These are phyloP conservation scores for Hypoxylon subgilvum DNA, from an alignment of 495 filamentous ascomycete species.

Conservation along the genomic window DNA sequence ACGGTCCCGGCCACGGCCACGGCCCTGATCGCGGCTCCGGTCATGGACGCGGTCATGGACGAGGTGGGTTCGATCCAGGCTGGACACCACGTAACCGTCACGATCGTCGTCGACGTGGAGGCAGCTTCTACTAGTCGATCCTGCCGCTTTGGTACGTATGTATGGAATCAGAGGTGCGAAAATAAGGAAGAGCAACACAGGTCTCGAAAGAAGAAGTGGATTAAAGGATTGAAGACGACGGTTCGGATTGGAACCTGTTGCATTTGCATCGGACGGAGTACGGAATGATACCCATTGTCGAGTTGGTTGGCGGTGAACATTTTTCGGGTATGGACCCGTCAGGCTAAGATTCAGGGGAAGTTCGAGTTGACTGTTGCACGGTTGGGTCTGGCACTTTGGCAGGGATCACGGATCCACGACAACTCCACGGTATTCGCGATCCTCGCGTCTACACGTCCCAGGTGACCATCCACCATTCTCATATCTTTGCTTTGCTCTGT, in stretches of 20 bases:
- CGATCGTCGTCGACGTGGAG: constrained; percentile 38
- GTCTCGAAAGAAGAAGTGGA: too few relatives aligned
- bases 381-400: too few relatives aligned
- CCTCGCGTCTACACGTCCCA: too few relatives aligned
- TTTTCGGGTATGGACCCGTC: too few relatives aligned
- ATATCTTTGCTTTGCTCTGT: too few relatives aligned
- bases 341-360: too few relatives aligned
- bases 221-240: neutral
- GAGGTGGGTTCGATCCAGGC: constrained; percentile 34
- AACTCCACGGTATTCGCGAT: too few relatives aligned
- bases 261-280: constrained; percentile 29
- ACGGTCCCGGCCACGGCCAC: constrained; percentile 36
- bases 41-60: constrained; percentile 35
- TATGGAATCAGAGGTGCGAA: neutral
- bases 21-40: constrained; percentile 33
- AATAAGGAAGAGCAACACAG: neutral
- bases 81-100: constrained; percentile 33
- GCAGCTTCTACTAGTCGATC: constrained; percentile 30
- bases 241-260: neutral
- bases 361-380: too few relatives aligned
- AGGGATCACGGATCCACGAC: too few relatives aligned
- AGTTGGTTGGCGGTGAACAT: constrained; percentile 8
- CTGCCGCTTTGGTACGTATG: neutral
- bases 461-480: too few relatives aligned
- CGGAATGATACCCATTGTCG: constrained; percentile 31